Evolutionary conservation across 1,139 yeast species (phyloP).

Genomic region (Pichia sp.): DNA sequence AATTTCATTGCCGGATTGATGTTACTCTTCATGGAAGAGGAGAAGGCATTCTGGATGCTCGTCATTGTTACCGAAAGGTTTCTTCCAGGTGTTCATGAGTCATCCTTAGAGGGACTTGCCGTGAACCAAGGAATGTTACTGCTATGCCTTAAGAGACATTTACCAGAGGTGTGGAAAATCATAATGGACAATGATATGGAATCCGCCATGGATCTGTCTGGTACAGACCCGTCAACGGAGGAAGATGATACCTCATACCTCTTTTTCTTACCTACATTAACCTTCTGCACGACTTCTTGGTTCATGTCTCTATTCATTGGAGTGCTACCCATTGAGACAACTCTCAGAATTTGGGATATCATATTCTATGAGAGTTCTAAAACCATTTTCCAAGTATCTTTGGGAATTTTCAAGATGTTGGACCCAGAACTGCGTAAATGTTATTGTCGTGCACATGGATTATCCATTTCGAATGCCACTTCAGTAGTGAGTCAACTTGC

Average conservation of each 20-base stretch:
- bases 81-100: slow-evolving; percentile 88
- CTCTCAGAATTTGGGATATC: slow-evolving; percentile 89
- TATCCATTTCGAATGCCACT: slow-evolving; percentile 1
- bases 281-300: slow-evolving; percentile 95
- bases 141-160: slow-evolving; percentile 75
- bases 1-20: slow-evolving; percentile 86
- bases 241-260: slow-evolving; percentile 35
- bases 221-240: too few relatives aligned
- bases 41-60: slow-evolving; percentile 96
- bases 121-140: slow-evolving; percentile 92
- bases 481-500: slow-evolving; percentile 2
- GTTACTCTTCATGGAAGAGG: slow-evolving; percentile 80
- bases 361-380: slow-evolving; percentile 89
- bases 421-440: slow-evolving; percentile 50
- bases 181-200: slow-evolving; percentile 25
- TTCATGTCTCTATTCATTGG: slow-evolving; percentile 95
- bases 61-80: slow-evolving; percentile 81
- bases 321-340: slow-evolving; percentile 78
- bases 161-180: slow-evolving; percentile 73
- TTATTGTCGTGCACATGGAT: slow-evolving; percentile 9
- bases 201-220: slow-evolving; percentile 1
- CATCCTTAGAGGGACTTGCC: slow-evolving; percentile 87
- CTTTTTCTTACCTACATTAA: slow-evolving; percentile 76
- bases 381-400: slow-evolving; percentile 72
- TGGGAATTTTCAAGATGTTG: slow-evolving; percentile 74